Evolutionary conservation across 495 filamentous ascomycete genomes (phyloP).

Genomic region (Aspergillus sclerotiicarbonarius): DNA sequence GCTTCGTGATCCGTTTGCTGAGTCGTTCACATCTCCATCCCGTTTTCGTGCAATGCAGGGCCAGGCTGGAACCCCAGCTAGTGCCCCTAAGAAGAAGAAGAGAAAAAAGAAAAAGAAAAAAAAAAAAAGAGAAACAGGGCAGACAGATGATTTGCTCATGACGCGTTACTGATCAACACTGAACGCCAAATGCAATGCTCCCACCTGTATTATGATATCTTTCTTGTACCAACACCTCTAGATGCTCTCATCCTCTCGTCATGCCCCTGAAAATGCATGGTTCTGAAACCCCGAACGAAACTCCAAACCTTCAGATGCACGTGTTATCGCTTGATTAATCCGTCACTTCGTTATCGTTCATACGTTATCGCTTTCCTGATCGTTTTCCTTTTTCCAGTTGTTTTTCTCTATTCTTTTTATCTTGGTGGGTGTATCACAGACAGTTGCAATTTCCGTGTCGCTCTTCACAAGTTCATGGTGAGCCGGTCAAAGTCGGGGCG

Average conservation of each 20-base stretch:
- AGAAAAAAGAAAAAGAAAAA: background rate
- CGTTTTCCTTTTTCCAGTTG: background rate
- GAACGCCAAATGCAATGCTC: background rate
- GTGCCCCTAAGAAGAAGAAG: background rate
- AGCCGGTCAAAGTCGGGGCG: slow-evolving; percentile 22
- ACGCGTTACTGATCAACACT: background rate
- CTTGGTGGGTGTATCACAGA: background rate
- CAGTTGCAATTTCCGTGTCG: background rate
- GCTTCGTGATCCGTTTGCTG: background rate
- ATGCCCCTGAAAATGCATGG: background rate
- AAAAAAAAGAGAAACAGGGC: background rate
- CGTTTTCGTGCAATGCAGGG: background rate
- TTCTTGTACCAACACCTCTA: background rate
- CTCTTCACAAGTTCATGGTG: background rate
- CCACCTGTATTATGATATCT: background rate
- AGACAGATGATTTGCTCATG: background rate
- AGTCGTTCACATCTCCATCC: background rate
- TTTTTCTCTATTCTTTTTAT: background rate
- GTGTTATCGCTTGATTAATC: background rate
- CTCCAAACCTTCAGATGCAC: background rate
- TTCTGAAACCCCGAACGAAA: background rate
- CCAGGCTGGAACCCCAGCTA: background rate
- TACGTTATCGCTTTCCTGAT: background rate
- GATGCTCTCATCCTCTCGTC: background rate
- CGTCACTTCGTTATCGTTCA: background rate